Conservation (phyloP, 306 rosid species). For the Cyamopsis tetragonoloba region DNA sequence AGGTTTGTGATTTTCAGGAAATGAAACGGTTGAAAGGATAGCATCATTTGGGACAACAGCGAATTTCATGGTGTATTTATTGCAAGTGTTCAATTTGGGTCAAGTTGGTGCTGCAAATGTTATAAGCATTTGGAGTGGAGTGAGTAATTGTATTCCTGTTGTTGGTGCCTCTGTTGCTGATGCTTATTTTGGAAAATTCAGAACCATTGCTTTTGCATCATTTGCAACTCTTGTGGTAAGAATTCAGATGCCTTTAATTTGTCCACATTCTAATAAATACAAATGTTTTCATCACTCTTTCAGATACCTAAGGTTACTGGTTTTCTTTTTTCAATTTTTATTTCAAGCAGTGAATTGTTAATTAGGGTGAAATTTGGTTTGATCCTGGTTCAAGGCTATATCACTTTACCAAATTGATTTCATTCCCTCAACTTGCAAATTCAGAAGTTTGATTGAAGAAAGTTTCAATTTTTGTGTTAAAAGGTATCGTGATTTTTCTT, state of each 20-base stretch:
- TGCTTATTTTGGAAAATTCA: constrained; percentile 33
- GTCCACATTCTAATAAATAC: no score
- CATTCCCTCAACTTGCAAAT: neutral
- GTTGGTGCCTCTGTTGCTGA: constrained; percentile 39
- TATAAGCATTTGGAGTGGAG: constrained; percentile 9
- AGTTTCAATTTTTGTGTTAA: no score
- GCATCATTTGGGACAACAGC: constrained; percentile 26
- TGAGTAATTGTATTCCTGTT: constrained; percentile 16
- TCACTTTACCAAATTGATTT: no score
- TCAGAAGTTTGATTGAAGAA: neutral
- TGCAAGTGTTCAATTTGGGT: constrained; percentile 26
- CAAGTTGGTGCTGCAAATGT: constrained; percentile 39
- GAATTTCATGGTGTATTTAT: constrained; percentile 36
- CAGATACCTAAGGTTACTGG: no score
- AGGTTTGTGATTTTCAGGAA: constrained; percentile 32
- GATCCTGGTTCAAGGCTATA: no score
- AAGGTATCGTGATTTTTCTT: no score
- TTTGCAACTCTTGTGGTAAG: constrained; percentile 35
- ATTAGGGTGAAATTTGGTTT: no score
- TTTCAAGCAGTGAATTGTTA: no score
- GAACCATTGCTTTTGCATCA: constrained; percentile 34
- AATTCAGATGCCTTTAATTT: no score
- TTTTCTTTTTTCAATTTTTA: no score
- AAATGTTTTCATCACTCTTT: no score
- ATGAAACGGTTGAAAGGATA: constrained; percentile 33